Conservation (phyloP, 345 rosid species). For the Salix purpurea region DNA sequence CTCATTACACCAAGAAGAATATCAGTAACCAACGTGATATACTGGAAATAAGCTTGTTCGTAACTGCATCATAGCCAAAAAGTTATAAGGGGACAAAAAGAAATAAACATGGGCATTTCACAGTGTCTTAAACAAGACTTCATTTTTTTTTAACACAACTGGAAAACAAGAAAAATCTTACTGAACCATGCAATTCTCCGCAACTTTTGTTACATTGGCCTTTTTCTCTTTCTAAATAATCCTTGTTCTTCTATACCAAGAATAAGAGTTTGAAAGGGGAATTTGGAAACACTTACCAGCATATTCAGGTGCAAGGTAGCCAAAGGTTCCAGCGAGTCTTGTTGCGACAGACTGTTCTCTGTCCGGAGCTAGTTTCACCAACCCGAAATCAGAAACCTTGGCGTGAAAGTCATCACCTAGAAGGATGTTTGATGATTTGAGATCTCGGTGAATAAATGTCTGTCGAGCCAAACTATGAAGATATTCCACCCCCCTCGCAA, state of each 20-base stretch:
- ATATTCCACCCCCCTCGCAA: slow-evolving; percentile 57
- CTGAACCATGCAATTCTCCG: neutral
- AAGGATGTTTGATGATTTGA: slow-evolving; percentile 58
- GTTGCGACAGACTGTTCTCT: slow-evolving; percentile 45
- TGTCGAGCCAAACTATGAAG: slow-evolving; percentile 44
- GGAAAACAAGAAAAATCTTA: neutral
- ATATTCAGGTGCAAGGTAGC: slow-evolving; percentile 63
- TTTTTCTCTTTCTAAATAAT: neutral
- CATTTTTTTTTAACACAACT: neutral
- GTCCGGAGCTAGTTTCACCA: slow-evolving; percentile 51
- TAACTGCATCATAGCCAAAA: neutral
- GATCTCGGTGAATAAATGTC: slow-evolving; percentile 54
- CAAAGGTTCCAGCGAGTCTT: slow-evolving; percentile 54
- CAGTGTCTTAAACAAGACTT: neutral
- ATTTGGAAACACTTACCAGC: slow-evolving; percentile 34
- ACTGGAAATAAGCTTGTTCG: neutral
- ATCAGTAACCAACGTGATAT: neutral
- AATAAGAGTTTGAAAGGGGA: neutral
- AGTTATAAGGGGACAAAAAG: neutral
- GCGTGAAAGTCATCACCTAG: slow-evolving; percentile 44
- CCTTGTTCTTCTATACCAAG: neutral
- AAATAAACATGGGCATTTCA: neutral
- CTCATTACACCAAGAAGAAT: neutral
- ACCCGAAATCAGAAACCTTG: slow-evolving; percentile 56
- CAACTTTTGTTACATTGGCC: neutral